Evolutionary conservation across 177 flowering plant species (phyloP).

Genomic region (Vitis hybrid): DNA sequence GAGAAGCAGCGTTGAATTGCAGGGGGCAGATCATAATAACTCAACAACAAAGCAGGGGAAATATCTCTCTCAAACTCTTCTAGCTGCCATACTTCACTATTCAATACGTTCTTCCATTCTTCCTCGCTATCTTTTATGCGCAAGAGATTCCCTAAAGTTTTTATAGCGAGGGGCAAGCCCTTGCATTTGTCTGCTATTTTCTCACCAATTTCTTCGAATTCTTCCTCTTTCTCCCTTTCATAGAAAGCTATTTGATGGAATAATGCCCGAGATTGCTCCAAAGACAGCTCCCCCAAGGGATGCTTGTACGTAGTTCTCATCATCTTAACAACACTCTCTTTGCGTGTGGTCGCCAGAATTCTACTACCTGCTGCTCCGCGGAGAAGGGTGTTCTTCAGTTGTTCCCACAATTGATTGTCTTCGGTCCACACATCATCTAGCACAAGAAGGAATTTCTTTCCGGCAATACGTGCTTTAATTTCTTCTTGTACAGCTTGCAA

Average conservation of each 20-base stretch:
- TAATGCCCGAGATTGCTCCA: constrained; percentile 13
- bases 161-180: constrained; percentile 22
- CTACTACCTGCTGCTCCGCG: constrained; percentile 24
- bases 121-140: background rate
- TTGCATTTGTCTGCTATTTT: constrained; percentile 12
- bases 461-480: background rate
- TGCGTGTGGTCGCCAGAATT: constrained; percentile 10
- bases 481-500: too few relatives aligned
- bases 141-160: constrained; percentile 13
- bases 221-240: background rate
- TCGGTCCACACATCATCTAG: constrained; percentile 11
- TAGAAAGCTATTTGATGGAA: constrained; percentile 4
- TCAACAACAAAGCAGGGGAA: constrained; percentile 4
- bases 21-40: constrained; percentile 13
- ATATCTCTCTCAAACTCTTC: background rate
- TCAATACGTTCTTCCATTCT: constrained; percentile 9
- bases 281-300: background rate
- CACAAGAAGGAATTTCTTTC: constrained; percentile 10
- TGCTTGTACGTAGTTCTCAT: background rate
- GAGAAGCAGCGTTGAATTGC: too few relatives aligned
- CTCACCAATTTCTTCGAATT: constrained; percentile 12
- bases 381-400: constrained; percentile 2
- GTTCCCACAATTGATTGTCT: constrained; percentile 15
- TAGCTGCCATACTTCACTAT: constrained; percentile 10
- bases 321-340: background rate